Evolutionary conservation across 2,329 filamentous ascomycete species (phyloP).

Genomic region (Didymella glomerata): DNA sequence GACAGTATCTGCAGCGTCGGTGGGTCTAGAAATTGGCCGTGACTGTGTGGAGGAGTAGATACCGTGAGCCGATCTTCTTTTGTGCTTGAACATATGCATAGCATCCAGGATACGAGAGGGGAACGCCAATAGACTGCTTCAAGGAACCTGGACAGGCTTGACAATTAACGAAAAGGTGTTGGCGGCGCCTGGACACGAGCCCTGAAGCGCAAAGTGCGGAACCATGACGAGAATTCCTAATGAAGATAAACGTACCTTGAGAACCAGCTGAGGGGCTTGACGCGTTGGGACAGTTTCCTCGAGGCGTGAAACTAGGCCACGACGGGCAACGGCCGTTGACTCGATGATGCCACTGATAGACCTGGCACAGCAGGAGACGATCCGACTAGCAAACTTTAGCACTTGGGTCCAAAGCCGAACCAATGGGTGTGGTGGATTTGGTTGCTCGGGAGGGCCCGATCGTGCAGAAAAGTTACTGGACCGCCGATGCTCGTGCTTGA

Average conservation of each 20-base stretch:
- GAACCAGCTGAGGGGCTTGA: conserved; percentile 12
- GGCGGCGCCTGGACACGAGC: conserved; percentile 9
- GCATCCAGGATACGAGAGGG: conserved; percentile 6
- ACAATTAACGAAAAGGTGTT: conserved; percentile 14
- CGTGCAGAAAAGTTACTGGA: conserved; percentile 1
- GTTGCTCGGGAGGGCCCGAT: conserved; percentile 13
- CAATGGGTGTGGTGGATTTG: conserved; percentile 7
- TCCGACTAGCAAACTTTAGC: conserved; percentile 16
- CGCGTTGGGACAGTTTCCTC: conserved; percentile 5
- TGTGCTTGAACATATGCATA: conserved; percentile 43
- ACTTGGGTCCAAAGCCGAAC: not conserved
- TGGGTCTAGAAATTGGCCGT: conserved; percentile 26
- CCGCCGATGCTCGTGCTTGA: conserved; percentile 5
- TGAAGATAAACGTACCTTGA: conserved; percentile 33
- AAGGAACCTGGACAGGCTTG: conserved; percentile 1
- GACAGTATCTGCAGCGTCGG: conserved; percentile 31
- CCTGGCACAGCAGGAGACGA: conserved; percentile 12
- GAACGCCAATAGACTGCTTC: conserved; percentile 13
- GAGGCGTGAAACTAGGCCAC: conserved; percentile 16
- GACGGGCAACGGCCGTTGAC: conserved; percentile 16
- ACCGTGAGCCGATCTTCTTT: conserved; percentile 44
- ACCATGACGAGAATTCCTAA: conserved; percentile 33
- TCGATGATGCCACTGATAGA: conserved; percentile 20
- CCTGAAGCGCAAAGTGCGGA: conserved; percentile 19
- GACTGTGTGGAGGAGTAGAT: conserved; percentile 38